Evolutionary conservation across 2,329 filamentous ascomycete species (phyloP).

Genomic region (Laburnicola sp.): DNA sequence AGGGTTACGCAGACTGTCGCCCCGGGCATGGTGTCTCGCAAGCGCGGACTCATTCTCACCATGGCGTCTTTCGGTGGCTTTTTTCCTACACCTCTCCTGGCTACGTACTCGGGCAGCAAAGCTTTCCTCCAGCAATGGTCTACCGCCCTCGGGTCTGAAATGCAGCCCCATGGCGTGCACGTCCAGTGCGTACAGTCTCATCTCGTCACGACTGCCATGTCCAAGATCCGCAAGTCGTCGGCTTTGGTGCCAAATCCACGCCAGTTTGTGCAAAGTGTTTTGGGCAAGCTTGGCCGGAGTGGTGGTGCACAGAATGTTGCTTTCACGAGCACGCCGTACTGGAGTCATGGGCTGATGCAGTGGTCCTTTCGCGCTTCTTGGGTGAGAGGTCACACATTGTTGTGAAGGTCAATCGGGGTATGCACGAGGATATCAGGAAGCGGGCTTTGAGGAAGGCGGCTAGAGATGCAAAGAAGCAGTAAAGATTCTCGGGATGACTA

Average conservation of each 20-base stretch:
- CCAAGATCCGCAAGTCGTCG: conserved; percentile 83
- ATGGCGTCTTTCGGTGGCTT: conserved; percentile 97
- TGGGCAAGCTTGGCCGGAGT: conserved; percentile 77
- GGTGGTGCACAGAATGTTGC: conserved; percentile 78
- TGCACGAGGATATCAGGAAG: conserved; percentile 82
- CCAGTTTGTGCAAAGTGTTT: conserved; percentile 75
- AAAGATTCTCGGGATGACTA: not conserved
- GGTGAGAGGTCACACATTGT: conserved; percentile 62
- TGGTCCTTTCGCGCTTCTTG: conserved; percentile 69
- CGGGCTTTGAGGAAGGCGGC: conserved; percentile 82
- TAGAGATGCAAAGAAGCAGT: conserved; percentile 72
- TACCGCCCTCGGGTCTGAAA: conserved; percentile 78
- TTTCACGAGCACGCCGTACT: conserved; percentile 88
- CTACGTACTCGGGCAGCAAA: conserved; percentile 97
- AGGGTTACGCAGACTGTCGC: conserved; percentile 83
- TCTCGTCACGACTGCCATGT: conserved; percentile 94
- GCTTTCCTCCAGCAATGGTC: conserved; percentile 98
- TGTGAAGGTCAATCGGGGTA: conserved; percentile 64
- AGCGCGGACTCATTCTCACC: conserved; percentile 86
- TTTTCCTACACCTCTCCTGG: conserved; percentile 86
- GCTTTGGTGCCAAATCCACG: conserved; percentile 78
- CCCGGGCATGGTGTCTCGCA: conserved; percentile 81
- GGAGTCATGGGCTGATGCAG: conserved; percentile 86
- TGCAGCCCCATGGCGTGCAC: conserved; percentile 77
- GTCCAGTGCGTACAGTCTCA: conserved; percentile 93